These are phyloP conservation scores for Naganishia onofrii DNA, from an alignment of 768 basidiomycete species.

Conservation along the genomic window DNA sequence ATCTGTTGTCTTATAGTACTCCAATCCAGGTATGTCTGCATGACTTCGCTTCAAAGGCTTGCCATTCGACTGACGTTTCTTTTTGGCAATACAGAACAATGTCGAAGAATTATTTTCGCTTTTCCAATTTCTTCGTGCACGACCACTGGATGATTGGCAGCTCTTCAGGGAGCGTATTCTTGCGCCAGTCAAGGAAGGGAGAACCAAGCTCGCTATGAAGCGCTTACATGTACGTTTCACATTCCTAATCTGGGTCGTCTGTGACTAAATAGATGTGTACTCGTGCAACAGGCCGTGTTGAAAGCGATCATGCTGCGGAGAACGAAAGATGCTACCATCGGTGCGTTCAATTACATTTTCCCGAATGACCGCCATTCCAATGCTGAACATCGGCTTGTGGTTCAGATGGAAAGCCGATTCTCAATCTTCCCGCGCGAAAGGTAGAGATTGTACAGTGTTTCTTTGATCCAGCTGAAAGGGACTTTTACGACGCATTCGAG, in stretches of 20 bases:
- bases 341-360: conserved; percentile 29
- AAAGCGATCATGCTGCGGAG: conserved; percentile 86
- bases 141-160: conserved; percentile 74
- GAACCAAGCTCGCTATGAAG: conserved; percentile 69
- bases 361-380: not conserved
- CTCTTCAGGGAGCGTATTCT: conserved; percentile 76
- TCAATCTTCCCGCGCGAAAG: conserved; percentile 72
- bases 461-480: conserved; percentile 72
- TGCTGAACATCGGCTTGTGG: conserved; percentile 7
- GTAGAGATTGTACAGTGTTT: conserved; percentile 71
- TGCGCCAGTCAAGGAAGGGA: conserved; percentile 70
- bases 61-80: not conserved
- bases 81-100: conserved; percentile 63
- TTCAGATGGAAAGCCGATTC: conserved; percentile 75
- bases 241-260: not conserved
- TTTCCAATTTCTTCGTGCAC: conserved; percentile 75
- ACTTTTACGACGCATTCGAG: conserved; percentile 74
- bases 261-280: not conserved
- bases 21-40: conserved; percentile 46
- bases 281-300: conserved; percentile 63
- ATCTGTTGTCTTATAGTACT: conserved; percentile 37
- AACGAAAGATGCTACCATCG: conserved; percentile 60
- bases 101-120: conserved; percentile 86
- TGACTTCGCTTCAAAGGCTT: not conserved
- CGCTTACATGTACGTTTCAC: conserved; percentile 64